Conservation (phyloP, 306 rosid genomes). For the Pyrus bretschneideri region DNA sequence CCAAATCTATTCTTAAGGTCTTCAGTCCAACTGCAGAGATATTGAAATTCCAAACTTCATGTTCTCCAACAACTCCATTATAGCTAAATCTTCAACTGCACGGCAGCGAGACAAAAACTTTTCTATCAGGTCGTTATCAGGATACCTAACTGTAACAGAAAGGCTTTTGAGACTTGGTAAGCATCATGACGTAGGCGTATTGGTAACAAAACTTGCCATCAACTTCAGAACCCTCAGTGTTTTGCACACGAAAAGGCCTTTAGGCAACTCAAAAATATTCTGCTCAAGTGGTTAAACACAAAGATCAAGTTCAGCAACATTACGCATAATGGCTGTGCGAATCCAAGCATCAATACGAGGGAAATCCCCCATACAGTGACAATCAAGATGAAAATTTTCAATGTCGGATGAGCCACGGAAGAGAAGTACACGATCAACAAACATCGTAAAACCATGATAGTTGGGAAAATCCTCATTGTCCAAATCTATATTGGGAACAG, state of each 20-base stretch:
- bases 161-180: neutral
- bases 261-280: neutral
- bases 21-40: neutral
- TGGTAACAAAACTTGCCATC: neutral
- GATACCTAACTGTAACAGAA: neutral
- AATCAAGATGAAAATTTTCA: neutral
- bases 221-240: neutral
- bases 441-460: neutral
- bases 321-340: neutral
- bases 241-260: neutral
- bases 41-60: neutral
- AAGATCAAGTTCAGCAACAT: neutral
- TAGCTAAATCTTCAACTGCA: neutral
- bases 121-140: neutral
- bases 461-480: neutral
- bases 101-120: neutral
- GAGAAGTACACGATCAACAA: neutral
- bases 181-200: neutral
- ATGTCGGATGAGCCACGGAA: neutral
- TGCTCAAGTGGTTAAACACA: neutral
- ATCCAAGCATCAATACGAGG: neutral
- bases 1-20: neutral
- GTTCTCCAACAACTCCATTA: neutral
- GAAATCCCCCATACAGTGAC: neutral
- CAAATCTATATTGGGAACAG: neutral